Conservation (phyloP, 2,329 filamentous ascomycete genomes). For the Penicillium hordei region DNA sequence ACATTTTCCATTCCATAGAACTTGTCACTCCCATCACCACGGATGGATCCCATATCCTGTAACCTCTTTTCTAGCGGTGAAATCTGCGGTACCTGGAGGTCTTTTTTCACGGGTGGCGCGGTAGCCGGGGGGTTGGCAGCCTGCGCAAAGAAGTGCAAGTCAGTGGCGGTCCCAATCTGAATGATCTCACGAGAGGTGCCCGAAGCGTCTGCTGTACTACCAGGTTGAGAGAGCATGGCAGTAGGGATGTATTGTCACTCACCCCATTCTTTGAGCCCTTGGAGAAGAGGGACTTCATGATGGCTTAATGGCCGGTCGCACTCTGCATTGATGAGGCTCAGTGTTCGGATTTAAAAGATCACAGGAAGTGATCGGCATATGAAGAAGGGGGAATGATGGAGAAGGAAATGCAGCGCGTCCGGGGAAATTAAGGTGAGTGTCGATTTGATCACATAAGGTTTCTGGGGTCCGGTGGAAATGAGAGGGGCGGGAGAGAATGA, state of each 20-base stretch:
- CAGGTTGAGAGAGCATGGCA: constrained; percentile 12
- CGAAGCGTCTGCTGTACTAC: constrained; percentile 19
- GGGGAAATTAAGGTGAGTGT: constrained; percentile 1
- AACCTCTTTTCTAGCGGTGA: constrained; percentile 73
- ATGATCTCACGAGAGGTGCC: constrained; percentile 15
- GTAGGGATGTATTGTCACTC: constrained; percentile 17
- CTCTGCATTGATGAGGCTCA: constrained; percentile 29
- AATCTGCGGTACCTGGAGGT: constrained; percentile 56
- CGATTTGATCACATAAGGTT: constrained; percentile 17
- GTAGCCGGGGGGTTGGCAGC: constrained; percentile 49
- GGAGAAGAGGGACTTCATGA: constrained; percentile 44
- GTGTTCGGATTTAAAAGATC: neutral
- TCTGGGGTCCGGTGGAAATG: constrained; percentile 15
- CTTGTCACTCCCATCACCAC: constrained; percentile 89
- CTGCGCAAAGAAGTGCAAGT: constrained; percentile 33
- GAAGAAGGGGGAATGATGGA: neutral
- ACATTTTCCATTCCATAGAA: constrained; percentile 99
- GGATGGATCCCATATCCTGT: constrained; percentile 73
- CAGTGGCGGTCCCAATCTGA: constrained; percentile 18
- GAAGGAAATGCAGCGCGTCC: constrained; percentile 3
- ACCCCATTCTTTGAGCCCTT: constrained; percentile 43
- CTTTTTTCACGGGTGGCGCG: constrained; percentile 57
- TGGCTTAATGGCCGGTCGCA: constrained; percentile 24
- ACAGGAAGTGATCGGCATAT: neutral
- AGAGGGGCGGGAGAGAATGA: constrained; percentile 22